Conservation (phyloP, 108 stramenopile genomes). For the Skeletonema marinoi region DNA sequence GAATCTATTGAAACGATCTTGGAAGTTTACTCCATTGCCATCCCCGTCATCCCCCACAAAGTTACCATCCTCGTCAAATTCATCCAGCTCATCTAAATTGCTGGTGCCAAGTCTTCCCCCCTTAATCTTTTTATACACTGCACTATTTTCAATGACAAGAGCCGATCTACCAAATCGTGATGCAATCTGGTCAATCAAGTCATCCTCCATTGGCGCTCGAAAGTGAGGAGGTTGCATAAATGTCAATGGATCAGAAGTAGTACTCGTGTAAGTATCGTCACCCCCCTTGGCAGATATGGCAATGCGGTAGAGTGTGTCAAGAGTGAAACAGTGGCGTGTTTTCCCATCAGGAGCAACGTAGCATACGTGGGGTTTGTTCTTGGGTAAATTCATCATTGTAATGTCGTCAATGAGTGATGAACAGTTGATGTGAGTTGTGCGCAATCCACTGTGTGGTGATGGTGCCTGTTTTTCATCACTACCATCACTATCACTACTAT, state of each 20-base stretch:
- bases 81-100: slow-evolving; percentile 34
- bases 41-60: slow-evolving; percentile 12
- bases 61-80: slow-evolving; percentile 40
- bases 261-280: background rate
- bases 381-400: slow-evolving; percentile 61
- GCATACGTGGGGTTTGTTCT: slow-evolving; percentile 62
- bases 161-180: slow-evolving; percentile 75
- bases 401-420: slow-evolving; percentile 68
- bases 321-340: slow-evolving; percentile 72
- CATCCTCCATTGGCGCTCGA: slow-evolving; percentile 75
- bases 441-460: background rate
- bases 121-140: slow-evolving; percentile 54
- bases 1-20: slow-evolving; percentile 57
- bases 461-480: background rate
- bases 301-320: slow-evolving; percentile 79
- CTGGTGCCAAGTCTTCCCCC: background rate
- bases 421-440: slow-evolving; percentile 24
- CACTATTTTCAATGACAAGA: slow-evolving; percentile 59
- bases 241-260: slow-evolving; percentile 13
- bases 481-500: slow-evolving; percentile 12
- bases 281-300: slow-evolving; percentile 54
- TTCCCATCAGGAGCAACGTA: slow-evolving; percentile 68
- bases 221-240: slow-evolving; percentile 88
- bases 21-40: slow-evolving; percentile 32
- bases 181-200: slow-evolving; percentile 81